Percentiles rank a stretch among this genome's conserved stretches.
Evolutionary conservation across 2,329 filamentous ascomycete genomes (phyloP).

Genomic region (Pseudogymnoascus sp.): DNA sequence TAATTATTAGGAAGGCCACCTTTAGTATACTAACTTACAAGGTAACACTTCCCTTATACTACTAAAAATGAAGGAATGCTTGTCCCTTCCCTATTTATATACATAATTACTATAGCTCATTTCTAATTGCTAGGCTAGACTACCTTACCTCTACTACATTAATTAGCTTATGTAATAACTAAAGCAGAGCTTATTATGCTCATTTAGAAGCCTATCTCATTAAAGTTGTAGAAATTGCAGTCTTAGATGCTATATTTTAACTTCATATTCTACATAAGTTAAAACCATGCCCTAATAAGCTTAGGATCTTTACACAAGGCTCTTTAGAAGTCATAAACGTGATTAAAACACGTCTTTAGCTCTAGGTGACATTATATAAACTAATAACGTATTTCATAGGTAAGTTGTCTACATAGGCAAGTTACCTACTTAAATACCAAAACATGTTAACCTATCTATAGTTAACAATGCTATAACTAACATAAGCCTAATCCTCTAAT

Average conservation of each 20-base stretch:
- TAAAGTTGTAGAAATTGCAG: constrained; percentile 10
- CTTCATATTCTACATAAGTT: no score
- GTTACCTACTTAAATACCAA: not conserved
- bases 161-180: constrained; percentile 18
- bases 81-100: no score
- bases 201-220: constrained; percentile 22
- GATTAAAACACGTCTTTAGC: no score
- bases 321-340: no score
- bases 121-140: constrained; percentile 22
- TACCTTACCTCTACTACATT: constrained; percentile 13
- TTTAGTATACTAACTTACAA: constrained; percentile 18
- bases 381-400: not conserved
- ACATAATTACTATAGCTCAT: constrained; percentile 22
- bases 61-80: constrained; percentile 20
- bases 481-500: no score
- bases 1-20: constrained; percentile 22
- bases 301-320: no score
- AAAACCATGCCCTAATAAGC: no score
- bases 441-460: not conserved
- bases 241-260: not conserved
- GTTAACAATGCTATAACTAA: no score
- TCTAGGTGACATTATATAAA: no score
- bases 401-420: not conserved
- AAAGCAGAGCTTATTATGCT: constrained; percentile 16
- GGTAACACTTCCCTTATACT: constrained; percentile 14